Evolutionary conservation across 106 monocot genomes (phyloP).

Genomic region (Alisma plantagoaquatica): DNA sequence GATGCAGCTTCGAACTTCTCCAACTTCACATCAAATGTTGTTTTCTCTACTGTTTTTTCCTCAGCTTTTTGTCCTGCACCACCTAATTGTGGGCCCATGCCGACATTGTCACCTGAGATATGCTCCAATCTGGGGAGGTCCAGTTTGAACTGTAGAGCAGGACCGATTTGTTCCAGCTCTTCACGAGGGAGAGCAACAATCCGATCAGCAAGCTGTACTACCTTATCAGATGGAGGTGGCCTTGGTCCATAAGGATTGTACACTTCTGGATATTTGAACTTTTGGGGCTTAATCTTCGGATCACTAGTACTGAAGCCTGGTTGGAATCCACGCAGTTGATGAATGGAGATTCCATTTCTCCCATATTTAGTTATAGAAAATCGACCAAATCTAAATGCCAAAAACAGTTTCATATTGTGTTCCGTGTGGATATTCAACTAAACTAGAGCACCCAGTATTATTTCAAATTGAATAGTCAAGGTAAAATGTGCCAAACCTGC

Average conservation of each 20-base stretch:
- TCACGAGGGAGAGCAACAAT: conserved; percentile 55
- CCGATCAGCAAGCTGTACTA: conserved; percentile 66
- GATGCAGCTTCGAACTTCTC: conserved; percentile 85
- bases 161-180: conserved; percentile 68
- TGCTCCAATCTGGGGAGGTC: conserved; percentile 50
- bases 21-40: conserved; percentile 78
- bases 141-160: conserved; percentile 39
- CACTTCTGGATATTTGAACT: conserved; percentile 62
- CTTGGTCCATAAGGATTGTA: conserved; percentile 81
- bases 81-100: conserved; percentile 25
- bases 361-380: no score
- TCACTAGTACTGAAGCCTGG: conserved; percentile 20
- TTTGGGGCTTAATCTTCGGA: conserved; percentile 35
- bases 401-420: no score
- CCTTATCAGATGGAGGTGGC: conserved; percentile 69
- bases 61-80: conserved; percentile 27
- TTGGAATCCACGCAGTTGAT: conserved; percentile 20
- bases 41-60: conserved; percentile 84
- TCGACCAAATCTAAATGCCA: no score
- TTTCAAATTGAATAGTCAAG: no score
- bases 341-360: no score
- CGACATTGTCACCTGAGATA: conserved; percentile 45
- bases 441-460: no score
- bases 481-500: no score
- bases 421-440: no score